Base-by-base conservation (phyloP, 257 asterid genomes). In the Lantana camara region DNA sequence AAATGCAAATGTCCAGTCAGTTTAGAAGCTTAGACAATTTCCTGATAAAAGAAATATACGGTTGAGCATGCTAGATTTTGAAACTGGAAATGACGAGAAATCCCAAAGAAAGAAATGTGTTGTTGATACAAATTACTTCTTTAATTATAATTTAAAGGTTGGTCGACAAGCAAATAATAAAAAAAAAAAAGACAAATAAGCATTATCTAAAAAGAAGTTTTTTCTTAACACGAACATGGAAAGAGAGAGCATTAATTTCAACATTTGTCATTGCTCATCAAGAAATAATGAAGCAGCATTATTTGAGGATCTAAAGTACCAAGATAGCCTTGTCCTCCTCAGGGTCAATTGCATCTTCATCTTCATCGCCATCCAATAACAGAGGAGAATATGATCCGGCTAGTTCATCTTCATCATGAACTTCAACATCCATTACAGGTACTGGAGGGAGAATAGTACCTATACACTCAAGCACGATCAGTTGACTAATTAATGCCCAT, bases 271-370 rank as follows among this genome's bases (percentile, higher is more conserved):
- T 23, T 30, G 16, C 15, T 35, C 21, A 61, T 52, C 65, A 9
- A 21, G n/a, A 41, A 2, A 40, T 22, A 29, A 10, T 2, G 7
- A 2, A 30, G 3, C 35, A 30, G 35, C 35, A 30, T 2, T 4
- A 45, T 42, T 16, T 15, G 41, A 41, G 42, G 21, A 13, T 50
- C 32, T 34, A 27, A 14, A 66, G 73, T 88, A 88, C 95, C 90
- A 92, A 64, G 56, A 85, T 79, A 57, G 89, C 94, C 68, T 73
- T 83, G 82, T 92, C 98, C 72, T 80, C 97, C 63, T 87, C 97
- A 73, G 97, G 97, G 78, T 92, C 95, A 77, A 90, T 67, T 52
- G 92, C 96, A 59, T 90, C 95, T 78, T 88, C 99, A 77, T 83
- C 80, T 42, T 87, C 97, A 70, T 89, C 96, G 30, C 70, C 96